Evolutionary conservation across 257 asterid species (phyloP), one percentile per base, ranked within the genome.

Genomic region (Catharanthus roseus): DNA sequence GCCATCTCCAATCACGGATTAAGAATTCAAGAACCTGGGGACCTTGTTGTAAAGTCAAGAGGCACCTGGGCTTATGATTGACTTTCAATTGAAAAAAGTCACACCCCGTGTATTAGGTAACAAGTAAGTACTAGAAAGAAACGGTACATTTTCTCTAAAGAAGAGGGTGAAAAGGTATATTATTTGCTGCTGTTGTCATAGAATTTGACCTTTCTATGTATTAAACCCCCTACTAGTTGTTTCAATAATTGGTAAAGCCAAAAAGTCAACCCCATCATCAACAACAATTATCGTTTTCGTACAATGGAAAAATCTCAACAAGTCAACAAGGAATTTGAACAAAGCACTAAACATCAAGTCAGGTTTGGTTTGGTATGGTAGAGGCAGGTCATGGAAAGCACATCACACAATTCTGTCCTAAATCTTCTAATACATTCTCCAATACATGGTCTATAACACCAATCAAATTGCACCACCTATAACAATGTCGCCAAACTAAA

Each of bases 41-140:
- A 8, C 8, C 68, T 21, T 60, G 49, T 5, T 9, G 3, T 10
- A 58, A 71, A 34, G 36, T 50, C 65, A 31, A 41, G 56, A 34
- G 34, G 26, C 62, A 60, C 65, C 67, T 62, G 42, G 65, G 57
- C n/a, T n/a, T n/a, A 42, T 55, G 69, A 26, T 86, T 81, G 92
- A 86, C 91, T 70, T 77, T 4, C 50, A 21, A 51, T 23, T 10
- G 53, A 47, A 68, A 34, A 18, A 44, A 73, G 50, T 68, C 9
- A 26, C 10, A 42, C 69, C 50, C 56, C 77, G 85, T 66, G 90
- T 73, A 78, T 84, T 87, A 84, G 88, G 96, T 85, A 38, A 8
- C n/a, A n/a, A n/a, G n/a, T n/a, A n/a, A 34, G 67, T 62, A 75
- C 21, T 74, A 58, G 44, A 23, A n/a, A n/a, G n/a, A n/a, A n/a